Conservation (phyloP, 768 basidiomycete species). For the Leccinum arenicola region DNA sequence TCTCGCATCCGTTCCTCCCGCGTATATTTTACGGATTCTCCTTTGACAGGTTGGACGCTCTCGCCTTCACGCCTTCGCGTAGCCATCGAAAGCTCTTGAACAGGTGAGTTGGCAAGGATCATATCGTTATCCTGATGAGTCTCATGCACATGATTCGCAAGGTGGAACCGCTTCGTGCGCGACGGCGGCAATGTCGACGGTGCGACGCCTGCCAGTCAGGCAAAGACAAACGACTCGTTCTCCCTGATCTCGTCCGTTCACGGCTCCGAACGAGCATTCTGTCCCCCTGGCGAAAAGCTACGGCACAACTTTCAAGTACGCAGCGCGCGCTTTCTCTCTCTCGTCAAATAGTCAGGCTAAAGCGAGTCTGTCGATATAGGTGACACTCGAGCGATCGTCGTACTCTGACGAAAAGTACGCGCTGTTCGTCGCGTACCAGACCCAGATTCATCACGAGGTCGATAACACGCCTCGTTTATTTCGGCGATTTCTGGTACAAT, state of each 20-base stretch:
- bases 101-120: constrained; percentile 41
- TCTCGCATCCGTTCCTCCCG: constrained; percentile 2
- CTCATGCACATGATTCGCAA: constrained; percentile 23
- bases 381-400: constrained; percentile 70
- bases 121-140: neutral
- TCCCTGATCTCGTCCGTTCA: constrained; percentile 52
- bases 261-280: constrained; percentile 45
- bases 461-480: constrained; percentile 54
- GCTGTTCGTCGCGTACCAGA: constrained; percentile 77
- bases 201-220: constrained; percentile 4
- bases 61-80: constrained; percentile 63
- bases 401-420: constrained; percentile 79
- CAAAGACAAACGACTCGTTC: constrained; percentile 29
- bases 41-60: constrained; percentile 57
- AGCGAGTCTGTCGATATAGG: constrained; percentile 39
- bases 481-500: constrained; percentile 72
- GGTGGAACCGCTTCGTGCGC: constrained; percentile 73
- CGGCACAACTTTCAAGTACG: constrained; percentile 61
- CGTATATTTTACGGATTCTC: constrained; percentile 16
- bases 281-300: constrained; percentile 26
- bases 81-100: constrained; percentile 75
- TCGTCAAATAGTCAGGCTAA: neutral
- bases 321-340: neutral
- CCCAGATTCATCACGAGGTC: constrained; percentile 69
- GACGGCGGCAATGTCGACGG: constrained; percentile 36